Base-by-base conservation (phyloP, 192 early-diverging fungal species). In the Coemansia sp. region DNA sequence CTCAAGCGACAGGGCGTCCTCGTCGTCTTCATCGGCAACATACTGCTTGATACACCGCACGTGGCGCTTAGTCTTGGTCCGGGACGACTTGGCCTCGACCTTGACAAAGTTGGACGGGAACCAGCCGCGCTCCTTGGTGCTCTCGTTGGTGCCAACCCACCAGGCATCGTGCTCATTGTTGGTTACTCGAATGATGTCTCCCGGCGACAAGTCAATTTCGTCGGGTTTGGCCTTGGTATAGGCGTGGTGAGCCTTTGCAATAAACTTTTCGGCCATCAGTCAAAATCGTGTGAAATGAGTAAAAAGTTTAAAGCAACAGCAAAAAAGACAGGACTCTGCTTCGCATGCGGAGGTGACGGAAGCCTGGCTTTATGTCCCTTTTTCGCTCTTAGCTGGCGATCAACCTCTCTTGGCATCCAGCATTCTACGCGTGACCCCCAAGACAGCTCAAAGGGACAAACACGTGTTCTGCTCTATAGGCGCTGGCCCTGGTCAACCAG, bases 11-110 rank as follows among this genome's bases (percentile, higher is more conserved):
- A 91, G 21, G 47, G 20, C 20, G 47, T 50, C 23, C 23, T 50
- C 47, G 63, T 91, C 90, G 64, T 89, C 90, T 18, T 86, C 82
- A 57, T 85, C 84, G 34, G 86, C 87, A 42, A 83, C 84, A 38
- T 85, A 91, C 26, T 61, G 56, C 68, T 73, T 65, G 41, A 67
- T 42, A 1, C 73, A 47, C 36, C 74, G 70, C 52, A 73, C 73
- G 8, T 31, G 43, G 33, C 72, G 68, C 59, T 62, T 74, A 31
- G 53, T 35, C 69, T 75, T 75, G 52, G 69, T 48, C 28, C 57
- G 65, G 31, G 75, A 34, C 10, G 75, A 34, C 62, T 62, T 53
- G 31, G 50, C 2, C 39, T 77, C 70, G 35, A 69, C 21, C 41
- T 53, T 65, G 55, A 80, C 78, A 75, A 75, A 80, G 59, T 74